Evolutionary conservation across 2,329 filamentous ascomycete species (phyloP), one percentile per base, ranked within the genome.

Genomic region (Alternaria sp.): DNA sequence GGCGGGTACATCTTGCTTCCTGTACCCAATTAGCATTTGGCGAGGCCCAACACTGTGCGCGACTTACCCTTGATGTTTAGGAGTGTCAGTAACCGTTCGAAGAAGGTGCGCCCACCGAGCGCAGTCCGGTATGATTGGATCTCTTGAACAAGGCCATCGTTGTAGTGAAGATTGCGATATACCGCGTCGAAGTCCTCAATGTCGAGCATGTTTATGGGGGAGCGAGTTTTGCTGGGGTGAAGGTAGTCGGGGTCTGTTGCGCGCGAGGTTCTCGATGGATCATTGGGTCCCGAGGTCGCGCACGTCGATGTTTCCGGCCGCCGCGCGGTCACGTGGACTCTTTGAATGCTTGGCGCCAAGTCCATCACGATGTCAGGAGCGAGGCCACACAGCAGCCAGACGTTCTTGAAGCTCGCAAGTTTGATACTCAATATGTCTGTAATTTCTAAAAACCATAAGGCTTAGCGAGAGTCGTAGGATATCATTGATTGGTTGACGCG

Each of bases 61-160:
- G 28, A 69, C 77, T 73, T 79, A 93, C 92, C 87, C 80, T 91
- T 89, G 69, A 96, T 87, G 26, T 90, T 88, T 26, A 95, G 82
- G 0, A 90, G 85, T 59, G 86, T 88, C 64, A 96, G 82, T 44
- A 96, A 88, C 57, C 91, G 88, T 78, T 96, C 93, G 74, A 95
- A 90, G 80, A 96, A 96, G 61, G 95, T 86, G 61, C 86, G 83
- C 69, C 91, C 90, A 64, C 90, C 88, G 19, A 93, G 84, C 52
- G 81, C 86, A 73, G 89, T 91, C 69, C 92, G 89, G 74, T 88
- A 88, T 28, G 84, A 81, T 62, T 90, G 85, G 58, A 93, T 92
- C 51, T 88, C 86, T 51, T 89, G 85, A 59, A 75, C 65, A 23
- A 77, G 64, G 40, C 69, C 73, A 28, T 72, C 62, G 13, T 61